Conservation (phyloP, 2,329 filamentous ascomycete genomes). For the Cytospora mali region DNA sequence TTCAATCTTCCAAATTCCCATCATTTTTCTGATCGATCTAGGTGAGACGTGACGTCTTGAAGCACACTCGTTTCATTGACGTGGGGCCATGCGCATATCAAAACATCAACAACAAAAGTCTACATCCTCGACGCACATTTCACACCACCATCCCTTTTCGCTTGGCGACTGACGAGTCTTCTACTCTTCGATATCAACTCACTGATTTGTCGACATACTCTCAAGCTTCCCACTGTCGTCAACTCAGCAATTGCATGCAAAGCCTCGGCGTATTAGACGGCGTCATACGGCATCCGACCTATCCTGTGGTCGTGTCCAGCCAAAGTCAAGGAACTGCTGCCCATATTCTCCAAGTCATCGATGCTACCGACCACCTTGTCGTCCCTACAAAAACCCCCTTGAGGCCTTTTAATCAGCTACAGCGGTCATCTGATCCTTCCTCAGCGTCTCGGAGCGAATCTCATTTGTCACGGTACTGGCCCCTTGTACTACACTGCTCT, state of each 20-base stretch:
- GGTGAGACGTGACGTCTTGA: too few species aligned
- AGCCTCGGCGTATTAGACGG: too few species aligned
- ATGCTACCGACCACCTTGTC: background rate
- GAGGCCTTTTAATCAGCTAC: background rate
- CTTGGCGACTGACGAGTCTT: background rate
- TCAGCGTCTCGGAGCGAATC: background rate
- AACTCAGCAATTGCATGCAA: too few species aligned
- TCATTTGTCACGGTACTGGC: background rate
- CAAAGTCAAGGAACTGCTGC: too few species aligned
- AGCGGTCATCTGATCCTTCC: background rate
- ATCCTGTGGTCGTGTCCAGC: background rate
- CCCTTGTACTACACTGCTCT: background rate
- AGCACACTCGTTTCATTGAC: background rate
- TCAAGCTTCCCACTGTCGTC: too few species aligned
- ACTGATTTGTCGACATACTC: background rate
- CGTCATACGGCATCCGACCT: too few species aligned
- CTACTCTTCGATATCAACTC: background rate
- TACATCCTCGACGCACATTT: background rate
- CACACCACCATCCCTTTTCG: background rate
- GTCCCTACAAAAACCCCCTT: background rate
- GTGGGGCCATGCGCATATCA: background rate
- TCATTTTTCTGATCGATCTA: background rate
- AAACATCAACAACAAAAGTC: background rate
- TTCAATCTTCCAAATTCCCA: background rate
- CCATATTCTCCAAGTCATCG: background rate